Conservation (phyloP, 2,329 filamentous ascomycete genomes). For the Shiraia sp. region DNA sequence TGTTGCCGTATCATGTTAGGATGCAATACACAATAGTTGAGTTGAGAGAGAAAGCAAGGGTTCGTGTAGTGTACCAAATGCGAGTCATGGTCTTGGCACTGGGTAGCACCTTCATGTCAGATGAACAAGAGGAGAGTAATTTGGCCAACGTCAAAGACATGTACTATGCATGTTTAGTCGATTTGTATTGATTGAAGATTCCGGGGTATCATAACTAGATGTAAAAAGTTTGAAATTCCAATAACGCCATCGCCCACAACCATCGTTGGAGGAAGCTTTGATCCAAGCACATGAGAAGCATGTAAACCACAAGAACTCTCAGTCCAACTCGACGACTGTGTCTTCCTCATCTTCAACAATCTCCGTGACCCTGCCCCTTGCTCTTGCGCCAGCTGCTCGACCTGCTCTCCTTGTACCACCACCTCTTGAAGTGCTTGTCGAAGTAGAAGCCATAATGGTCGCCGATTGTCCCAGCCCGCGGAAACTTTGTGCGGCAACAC, state of each 20-base stretch:
- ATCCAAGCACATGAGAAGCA: too few relatives aligned
- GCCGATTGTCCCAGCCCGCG: background rate
- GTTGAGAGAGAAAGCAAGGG: slow-evolving; percentile 3
- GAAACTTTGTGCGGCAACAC: background rate
- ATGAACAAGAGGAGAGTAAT: background rate
- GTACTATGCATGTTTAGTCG: background rate
- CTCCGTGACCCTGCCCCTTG: slow-evolving; percentile 24
- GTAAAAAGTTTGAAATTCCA: background rate
- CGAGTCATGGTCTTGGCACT: slow-evolving; percentile 31
- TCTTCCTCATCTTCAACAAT: slow-evolving; percentile 25
- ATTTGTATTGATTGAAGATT: slow-evolving; percentile 10
- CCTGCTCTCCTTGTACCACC: slow-evolving; percentile 6
- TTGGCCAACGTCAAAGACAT: background rate
- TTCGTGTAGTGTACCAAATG: slow-evolving; percentile 11
- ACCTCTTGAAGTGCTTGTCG: slow-evolving; percentile 6
- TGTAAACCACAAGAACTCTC: too few relatives aligned
- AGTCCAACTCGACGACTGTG: slow-evolving; percentile 31
- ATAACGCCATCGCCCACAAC: background rate
- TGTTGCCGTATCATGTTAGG: slow-evolving; percentile 2
- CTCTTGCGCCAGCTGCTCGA: slow-evolving; percentile 6
- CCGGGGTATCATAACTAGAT: background rate
- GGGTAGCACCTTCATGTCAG: background rate
- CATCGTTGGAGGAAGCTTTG: too few relatives aligned
- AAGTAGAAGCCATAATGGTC: too few relatives aligned
- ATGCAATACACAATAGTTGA: background rate